These are phyloP conservation scores for Leccinum variicolor DNA, from an alignment of 768 basidiomycete genomes.

Conservation along the genomic window DNA sequence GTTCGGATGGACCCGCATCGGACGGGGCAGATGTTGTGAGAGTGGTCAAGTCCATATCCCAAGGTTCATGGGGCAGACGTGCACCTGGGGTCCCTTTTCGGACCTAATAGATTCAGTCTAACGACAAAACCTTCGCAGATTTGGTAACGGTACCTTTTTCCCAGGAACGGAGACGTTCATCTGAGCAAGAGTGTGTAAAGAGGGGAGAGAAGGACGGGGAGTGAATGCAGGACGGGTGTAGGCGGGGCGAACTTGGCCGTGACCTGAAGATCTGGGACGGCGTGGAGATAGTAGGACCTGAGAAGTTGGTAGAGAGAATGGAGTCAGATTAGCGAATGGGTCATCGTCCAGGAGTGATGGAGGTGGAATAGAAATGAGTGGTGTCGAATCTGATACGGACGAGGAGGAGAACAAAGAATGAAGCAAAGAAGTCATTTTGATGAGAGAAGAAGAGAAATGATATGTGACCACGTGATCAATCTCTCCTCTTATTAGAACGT, in stretches of 20 bases:
- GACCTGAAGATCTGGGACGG: slow-evolving; percentile 32
- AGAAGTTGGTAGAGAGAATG: slow-evolving; percentile 5
- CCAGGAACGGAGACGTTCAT: slow-evolving; percentile 32
- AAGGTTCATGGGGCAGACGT: slow-evolving; percentile 41
- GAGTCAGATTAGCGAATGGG: slow-evolving; percentile 62
- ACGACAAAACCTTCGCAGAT: neutral
- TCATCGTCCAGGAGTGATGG: slow-evolving; percentile 58
- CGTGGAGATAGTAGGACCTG: neutral
- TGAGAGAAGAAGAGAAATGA: neutral
- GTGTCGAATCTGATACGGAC: neutral
- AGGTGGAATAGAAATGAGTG: neutral
- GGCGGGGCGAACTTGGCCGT: slow-evolving; percentile 37
- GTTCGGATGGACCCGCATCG: neutral
- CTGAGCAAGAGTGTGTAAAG: slow-evolving; percentile 37
- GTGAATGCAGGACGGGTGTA: slow-evolving; percentile 40
- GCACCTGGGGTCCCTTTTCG: slow-evolving; percentile 42
- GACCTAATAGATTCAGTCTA: slow-evolving; percentile 22
- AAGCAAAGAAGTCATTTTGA: neutral
- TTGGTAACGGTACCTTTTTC: slow-evolving; percentile 32
- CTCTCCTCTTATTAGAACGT: no score
- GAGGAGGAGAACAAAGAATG: neutral
- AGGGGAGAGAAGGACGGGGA: slow-evolving; percentile 41
- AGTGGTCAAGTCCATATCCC: slow-evolving; percentile 28
- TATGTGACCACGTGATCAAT: neutral
- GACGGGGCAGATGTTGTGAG: neutral